Evolutionary conservation across 2,329 filamentous ascomycete species (phyloP).

Genomic region (Alternaria sp.): DNA sequence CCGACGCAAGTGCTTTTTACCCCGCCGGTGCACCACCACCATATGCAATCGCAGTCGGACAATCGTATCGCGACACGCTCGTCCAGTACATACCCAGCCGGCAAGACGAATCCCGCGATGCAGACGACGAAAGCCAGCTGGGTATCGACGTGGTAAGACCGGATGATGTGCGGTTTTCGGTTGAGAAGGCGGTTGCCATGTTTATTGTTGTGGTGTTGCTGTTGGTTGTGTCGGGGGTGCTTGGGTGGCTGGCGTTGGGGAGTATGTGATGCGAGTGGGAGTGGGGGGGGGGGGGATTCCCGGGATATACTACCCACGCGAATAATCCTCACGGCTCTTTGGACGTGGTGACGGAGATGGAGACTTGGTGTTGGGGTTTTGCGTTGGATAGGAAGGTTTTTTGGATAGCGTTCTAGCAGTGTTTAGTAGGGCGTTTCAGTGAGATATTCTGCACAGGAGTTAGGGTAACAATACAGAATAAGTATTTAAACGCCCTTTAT

Average conservation of each 20-base stretch:
- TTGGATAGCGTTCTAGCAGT: background rate
- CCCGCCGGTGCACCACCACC: conserved; percentile 41
- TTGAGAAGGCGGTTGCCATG: conserved; percentile 39
- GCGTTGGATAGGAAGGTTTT: background rate
- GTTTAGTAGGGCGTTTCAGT: background rate
- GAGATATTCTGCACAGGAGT: background rate
- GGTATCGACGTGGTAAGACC: conserved; percentile 19
- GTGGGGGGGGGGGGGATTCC: conserved; percentile 9
- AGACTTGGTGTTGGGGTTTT: background rate
- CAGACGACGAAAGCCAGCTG: conserved; percentile 22
- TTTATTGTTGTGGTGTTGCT: conserved; percentile 35
- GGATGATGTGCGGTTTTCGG: conserved; percentile 38
- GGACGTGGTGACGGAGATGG: background rate
- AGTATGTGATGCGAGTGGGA: conserved; percentile 2
- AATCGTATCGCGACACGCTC: conserved; percentile 40
- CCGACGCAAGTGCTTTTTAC: conserved; percentile 14
- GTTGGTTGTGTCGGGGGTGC: conserved; percentile 30
- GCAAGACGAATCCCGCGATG: conserved; percentile 4
- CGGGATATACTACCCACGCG: background rate
- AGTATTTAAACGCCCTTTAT: too few relatives aligned
- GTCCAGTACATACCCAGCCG: conserved; percentile 30
- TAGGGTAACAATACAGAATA: background rate
- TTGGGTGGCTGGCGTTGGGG: conserved; percentile 28
- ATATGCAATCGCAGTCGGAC: conserved; percentile 37
- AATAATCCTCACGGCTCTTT: background rate